Conservation (phyloP, 805 yeast species). For the Candida vartiovaarae region DNA sequence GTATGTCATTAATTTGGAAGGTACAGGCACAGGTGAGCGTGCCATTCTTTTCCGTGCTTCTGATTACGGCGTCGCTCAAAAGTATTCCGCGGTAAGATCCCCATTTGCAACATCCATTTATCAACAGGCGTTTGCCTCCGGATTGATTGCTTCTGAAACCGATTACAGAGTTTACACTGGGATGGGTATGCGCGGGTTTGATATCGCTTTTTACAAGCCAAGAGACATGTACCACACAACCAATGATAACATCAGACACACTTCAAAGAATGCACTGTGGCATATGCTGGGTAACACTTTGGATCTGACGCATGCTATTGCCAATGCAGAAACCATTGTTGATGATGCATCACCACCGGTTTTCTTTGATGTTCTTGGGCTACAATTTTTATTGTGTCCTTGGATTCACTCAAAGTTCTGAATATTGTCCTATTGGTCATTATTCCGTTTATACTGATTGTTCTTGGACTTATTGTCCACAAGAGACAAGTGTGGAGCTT, state of each 20-base stretch:
- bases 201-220: slow-evolving; percentile 84
- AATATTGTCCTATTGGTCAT: slow-evolving; percentile 46
- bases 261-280: slow-evolving; percentile 66
- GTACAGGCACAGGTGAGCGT: slow-evolving; percentile 80
- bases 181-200: slow-evolving; percentile 75
- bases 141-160: slow-evolving; percentile 72
- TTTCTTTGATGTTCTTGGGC: slow-evolving; percentile 59
- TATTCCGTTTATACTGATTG: slow-evolving; percentile 46
- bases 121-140: slow-evolving; percentile 78
- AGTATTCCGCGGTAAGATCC: slow-evolving; percentile 43
- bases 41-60: slow-evolving; percentile 81
- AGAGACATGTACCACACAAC: slow-evolving; percentile 78
- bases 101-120: slow-evolving; percentile 79
- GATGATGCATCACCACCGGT: slow-evolving; percentile 40
- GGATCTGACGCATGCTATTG: slow-evolving; percentile 47
- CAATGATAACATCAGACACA: slow-evolving; percentile 59
- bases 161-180: slow-evolving; percentile 69
- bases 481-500: slow-evolving; percentile 43
- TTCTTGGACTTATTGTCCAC: slow-evolving; percentile 41
- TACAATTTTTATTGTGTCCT: slow-evolving; percentile 47
- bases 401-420: slow-evolving; percentile 39
- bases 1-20: slow-evolving; percentile 78
- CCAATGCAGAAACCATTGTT: slow-evolving; percentile 30
- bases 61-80: slow-evolving; percentile 61
- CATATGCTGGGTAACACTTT: slow-evolving; percentile 74